Evolutionary conservation across 768 basidiomycete genomes (phyloP).

Genomic region (Xerocomellus intermedius): DNA sequence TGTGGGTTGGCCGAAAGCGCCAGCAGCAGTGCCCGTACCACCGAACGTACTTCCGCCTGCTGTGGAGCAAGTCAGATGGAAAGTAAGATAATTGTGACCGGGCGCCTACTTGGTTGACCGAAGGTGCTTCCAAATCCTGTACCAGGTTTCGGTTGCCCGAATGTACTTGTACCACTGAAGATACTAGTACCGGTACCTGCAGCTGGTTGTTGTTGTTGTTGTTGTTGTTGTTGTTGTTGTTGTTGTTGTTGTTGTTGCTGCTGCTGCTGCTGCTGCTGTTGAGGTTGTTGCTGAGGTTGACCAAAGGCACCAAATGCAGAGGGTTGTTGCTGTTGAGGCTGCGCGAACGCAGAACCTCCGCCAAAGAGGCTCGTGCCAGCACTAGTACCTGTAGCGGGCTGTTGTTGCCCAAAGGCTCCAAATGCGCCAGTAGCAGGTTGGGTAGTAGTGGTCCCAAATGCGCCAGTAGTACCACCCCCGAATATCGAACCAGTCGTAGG

Average conservation of each 20-base stretch:
- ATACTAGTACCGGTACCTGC: constrained; percentile 29
- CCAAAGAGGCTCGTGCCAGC: constrained; percentile 45
- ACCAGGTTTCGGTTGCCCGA: constrained; percentile 34
- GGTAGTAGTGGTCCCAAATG: constrained; percentile 26
- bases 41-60: constrained; percentile 25
- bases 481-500: constrained; percentile 33
- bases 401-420: constrained; percentile 35
- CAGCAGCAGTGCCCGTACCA: constrained; percentile 18
- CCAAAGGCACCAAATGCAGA: constrained; percentile 54
- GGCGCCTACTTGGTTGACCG: constrained; percentile 24
- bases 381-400: constrained; percentile 34
- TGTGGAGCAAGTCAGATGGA: constrained; percentile 2
- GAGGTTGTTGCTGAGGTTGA: constrained; percentile 31
- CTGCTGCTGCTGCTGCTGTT: neutral
- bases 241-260: neutral
- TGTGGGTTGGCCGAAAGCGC: constrained; percentile 29
- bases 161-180: constrained; percentile 34
- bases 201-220: constrained; percentile 38
- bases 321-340: constrained; percentile 31
- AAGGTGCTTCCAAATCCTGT: constrained; percentile 30
- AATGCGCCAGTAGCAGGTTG: constrained; percentile 31
- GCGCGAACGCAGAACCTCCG: constrained; percentile 40
- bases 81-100: neutral
- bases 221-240: constrained; percentile 6
- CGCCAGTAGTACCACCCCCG: constrained; percentile 18